Evolutionary conservation across 2,329 filamentous ascomycete genomes (phyloP).

Genomic region (Sporothrix protearum): DNA sequence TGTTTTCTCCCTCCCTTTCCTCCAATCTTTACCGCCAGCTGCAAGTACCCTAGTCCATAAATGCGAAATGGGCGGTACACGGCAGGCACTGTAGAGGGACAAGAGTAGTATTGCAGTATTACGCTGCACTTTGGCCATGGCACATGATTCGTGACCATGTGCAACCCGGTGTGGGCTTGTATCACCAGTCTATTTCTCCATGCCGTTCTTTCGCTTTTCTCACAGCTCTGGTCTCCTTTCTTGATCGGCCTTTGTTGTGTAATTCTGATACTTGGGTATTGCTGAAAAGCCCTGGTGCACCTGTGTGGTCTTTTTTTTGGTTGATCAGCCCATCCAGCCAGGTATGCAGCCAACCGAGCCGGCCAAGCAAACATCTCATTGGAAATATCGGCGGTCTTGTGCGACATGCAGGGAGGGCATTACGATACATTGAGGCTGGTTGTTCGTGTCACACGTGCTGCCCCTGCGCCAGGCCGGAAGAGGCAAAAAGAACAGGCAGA

Average conservation of each 20-base stretch:
- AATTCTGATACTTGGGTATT: background rate
- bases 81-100: background rate
- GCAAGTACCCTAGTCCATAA: slow-evolving; percentile 15
- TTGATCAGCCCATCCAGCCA: background rate
- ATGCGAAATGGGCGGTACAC: background rate
- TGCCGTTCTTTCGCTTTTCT: background rate
- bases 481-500: background rate
- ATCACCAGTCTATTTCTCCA: background rate
- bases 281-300: background rate
- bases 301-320: background rate
- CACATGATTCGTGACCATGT: background rate
- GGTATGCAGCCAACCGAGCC: slow-evolving; percentile 5
- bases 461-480: background rate
- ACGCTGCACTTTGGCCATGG: background rate
- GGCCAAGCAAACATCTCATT: background rate
- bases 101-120: background rate
- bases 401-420: background rate
- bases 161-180: slow-evolving; percentile 6
- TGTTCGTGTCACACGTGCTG: background rate
- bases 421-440: background rate
- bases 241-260: background rate
- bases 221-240: background rate
- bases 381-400: background rate
- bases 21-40: background rate
- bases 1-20: background rate